These are phyloP conservation scores for Ophiocordyceps robertsii DNA, from an alignment of 2,329 filamentous ascomycete species.

Conservation along the genomic window DNA sequence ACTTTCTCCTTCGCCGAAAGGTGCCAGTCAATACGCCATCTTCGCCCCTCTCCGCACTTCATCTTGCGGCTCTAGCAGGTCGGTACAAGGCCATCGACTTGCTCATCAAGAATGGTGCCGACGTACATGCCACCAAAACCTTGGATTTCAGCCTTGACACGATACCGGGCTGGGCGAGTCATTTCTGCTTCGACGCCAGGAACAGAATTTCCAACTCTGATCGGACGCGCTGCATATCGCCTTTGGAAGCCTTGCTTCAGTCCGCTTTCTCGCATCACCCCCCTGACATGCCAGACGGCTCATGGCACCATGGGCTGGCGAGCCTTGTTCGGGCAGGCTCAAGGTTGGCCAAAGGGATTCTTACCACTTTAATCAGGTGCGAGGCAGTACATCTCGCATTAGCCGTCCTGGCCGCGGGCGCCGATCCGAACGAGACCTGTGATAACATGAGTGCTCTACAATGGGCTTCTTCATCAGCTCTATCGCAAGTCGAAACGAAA, in stretches of 20 bases:
- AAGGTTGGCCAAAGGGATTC: not conserved
- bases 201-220: too few species aligned
- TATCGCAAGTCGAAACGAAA: not conserved
- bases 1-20: not conserved
- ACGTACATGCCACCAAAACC: not conserved
- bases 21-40: not conserved
- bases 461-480: not conserved
- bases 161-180: not conserved
- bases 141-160: not conserved
- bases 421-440: not conserved
- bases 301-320: too few species aligned
- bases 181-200: not conserved
- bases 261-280: not conserved
- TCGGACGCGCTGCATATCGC: not conserved
- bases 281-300: too few species aligned
- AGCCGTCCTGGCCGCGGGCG: not conserved
- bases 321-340: not conserved
- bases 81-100: not conserved
- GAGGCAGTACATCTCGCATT: not conserved
- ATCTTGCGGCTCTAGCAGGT: not conserved
- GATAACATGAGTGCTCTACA: not conserved
- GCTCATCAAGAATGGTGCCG: not conserved
- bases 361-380: not conserved
- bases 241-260: not conserved
- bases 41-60: not conserved